Percentiles rank a stretch among this genome's conserved stretches.
These are phyloP conservation scores for Phytopythium chamaehyphon DNA, from an alignment of 352 stramenopile genomes.

Conservation along the genomic window DNA sequence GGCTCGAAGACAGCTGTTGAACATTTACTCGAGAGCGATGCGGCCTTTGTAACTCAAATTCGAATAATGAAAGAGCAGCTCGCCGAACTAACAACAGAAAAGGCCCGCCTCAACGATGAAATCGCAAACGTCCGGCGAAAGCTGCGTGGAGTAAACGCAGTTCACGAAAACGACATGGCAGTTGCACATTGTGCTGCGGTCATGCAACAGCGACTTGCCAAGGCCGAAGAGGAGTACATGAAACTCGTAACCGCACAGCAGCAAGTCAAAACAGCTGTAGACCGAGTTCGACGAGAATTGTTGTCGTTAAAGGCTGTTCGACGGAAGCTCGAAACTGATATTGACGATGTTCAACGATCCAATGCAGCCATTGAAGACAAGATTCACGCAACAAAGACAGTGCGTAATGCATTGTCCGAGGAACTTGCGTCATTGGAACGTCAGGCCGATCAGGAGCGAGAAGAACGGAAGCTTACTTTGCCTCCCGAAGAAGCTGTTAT, in stretches of 20 bases:
- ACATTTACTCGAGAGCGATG: conserved; percentile 63
- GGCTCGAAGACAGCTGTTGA: conserved; percentile 45
- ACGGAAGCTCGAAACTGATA: conserved; percentile 56
- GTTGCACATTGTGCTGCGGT: conserved; percentile 70
- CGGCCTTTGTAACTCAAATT: conserved; percentile 58
- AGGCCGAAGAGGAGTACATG: conserved; percentile 78
- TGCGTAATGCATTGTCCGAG: conserved; percentile 42
- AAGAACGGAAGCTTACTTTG: conserved; percentile 53
- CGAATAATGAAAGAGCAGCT: conserved; percentile 56
- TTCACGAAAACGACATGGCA: conserved; percentile 72
- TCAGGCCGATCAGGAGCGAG: conserved; percentile 39
- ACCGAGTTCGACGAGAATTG: conserved; percentile 52
- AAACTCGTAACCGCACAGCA: conserved; percentile 66
- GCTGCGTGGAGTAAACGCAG: conserved; percentile 63
- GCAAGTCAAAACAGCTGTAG: conserved; percentile 54
- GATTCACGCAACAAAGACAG: conserved; percentile 38
- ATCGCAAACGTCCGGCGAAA: conserved; percentile 46
- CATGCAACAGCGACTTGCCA: conserved; percentile 69
- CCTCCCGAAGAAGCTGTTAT: conserved; percentile 60
- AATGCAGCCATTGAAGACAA: conserved; percentile 42
- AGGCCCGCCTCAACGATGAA: conserved; percentile 37
- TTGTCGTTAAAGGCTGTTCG: conserved; percentile 53
- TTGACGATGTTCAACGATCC: conserved; percentile 35
- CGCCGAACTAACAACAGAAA: conserved; percentile 33
- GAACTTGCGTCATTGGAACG: conserved; percentile 60